Evolutionary conservation across 1,284 basidiomycete genomes (phyloP), one percentile per base, ranked within the genome.

Genomic region (Bondarzewia mesenterica): DNA sequence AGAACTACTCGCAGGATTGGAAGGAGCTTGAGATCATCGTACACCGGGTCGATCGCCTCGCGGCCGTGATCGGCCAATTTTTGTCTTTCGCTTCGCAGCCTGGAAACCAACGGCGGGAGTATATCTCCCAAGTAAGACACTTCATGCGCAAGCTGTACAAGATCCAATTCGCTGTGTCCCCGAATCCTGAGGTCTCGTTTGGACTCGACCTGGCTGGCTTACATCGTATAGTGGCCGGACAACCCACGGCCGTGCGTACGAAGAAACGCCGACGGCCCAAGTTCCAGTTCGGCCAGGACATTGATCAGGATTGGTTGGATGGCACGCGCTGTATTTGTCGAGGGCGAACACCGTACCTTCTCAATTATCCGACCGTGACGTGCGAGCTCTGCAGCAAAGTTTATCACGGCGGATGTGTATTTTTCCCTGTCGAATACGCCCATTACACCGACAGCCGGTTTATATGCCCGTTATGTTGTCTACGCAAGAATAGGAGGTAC

Each of bases 121-220:
- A 82, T 58, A 80, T 90, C 40, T 76, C 81, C 10, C 87, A 88
- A 61, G 85, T 89, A 10, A 78, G 88, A 22, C 88, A 90, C 61
- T 89, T 83, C 60, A 88, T 90, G 85, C 81, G 87, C 56, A 90
- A 89, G 65, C 65, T 90, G 25, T 90, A 82, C 69, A 83, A 80
- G 64, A 83, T 90, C 45, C 85, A 89, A 61, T 89, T 90, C 59
- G 80, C 82, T 6, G 82, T 89, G 12, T 84, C 84, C 0, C 83
- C 86, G 1, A 82, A 77, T 52, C 80, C 80, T 0, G 85, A 89
- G 45, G 74, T 86, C 1, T 89, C 85, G 1, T 89, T 82, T 55
- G 86, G 86, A 8, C 69, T 89, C 20, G 86, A 89, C 58, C 74
- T 89, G 14, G 85, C 86, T 38, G 81, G 85, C 12, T 63, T 89